These are phyloP conservation scores for Grigorovia transvaalensis DNA, from an alignment of 805 yeast species.

Conservation along the genomic window DNA sequence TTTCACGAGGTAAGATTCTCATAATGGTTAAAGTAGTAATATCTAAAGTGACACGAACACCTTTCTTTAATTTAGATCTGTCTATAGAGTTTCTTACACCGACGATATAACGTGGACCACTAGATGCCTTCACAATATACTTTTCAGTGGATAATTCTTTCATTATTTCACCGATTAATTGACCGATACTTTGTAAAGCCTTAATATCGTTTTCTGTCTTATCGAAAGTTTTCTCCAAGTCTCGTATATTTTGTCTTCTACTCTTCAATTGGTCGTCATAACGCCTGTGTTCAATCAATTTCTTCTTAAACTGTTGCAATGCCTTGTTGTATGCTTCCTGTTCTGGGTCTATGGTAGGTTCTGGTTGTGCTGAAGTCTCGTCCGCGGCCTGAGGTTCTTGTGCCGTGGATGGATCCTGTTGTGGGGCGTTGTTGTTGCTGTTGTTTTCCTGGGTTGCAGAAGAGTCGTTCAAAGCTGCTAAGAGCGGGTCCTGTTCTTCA, in stretches of 20 bases:
- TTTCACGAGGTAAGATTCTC: slow-evolving; percentile 96
- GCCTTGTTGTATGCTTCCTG: slow-evolving; percentile 53
- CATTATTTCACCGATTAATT: slow-evolving; percentile 91
- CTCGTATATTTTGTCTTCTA: slow-evolving; percentile 72
- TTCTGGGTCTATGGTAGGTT: slow-evolving; percentile 47
- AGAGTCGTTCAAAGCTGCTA: slow-evolving; percentile 42
- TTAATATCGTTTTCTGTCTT: slow-evolving; percentile 96
- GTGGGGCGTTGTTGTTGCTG: slow-evolving; percentile 2
- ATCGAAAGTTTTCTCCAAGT: slow-evolving; percentile 69
- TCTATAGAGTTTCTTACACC: slow-evolving; percentile 93
- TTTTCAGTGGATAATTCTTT: slow-evolving; percentile 92
- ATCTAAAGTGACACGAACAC: slow-evolving; percentile 92
- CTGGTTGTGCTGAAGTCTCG: slow-evolving; percentile 10
- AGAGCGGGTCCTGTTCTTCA: slow-evolving; percentile 67
- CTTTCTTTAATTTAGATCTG: slow-evolving; percentile 74
- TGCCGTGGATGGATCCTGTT: no score
- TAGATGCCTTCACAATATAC: slow-evolving; percentile 89
- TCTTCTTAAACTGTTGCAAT: slow-evolving; percentile 66
- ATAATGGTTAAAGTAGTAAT: slow-evolving; percentile 96
- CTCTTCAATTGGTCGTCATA: slow-evolving; percentile 89
- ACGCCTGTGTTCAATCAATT: slow-evolving; percentile 83
- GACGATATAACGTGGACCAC: slow-evolving; percentile 95
- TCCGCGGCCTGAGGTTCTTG: neutral
- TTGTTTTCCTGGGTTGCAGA: slow-evolving; percentile 4
- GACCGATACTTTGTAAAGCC: slow-evolving; percentile 95